Percentiles rank a stretch among this genome's conserved stretches.
Conservation (phyloP, 768 basidiomycete species). For the Cubamyces sp. region DNA sequence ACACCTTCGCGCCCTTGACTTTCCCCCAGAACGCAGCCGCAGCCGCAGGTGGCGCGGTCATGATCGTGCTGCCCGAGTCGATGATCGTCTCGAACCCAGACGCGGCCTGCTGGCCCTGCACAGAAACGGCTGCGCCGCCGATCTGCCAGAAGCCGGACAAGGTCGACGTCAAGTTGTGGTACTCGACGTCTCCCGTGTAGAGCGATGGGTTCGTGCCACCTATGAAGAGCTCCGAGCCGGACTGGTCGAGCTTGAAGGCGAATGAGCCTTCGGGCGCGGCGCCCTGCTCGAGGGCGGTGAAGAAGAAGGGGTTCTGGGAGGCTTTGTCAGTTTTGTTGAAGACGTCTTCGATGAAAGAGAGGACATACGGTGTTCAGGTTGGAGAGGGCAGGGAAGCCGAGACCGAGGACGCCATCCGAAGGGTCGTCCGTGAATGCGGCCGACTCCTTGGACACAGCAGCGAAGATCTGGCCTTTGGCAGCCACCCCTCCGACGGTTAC, state of each 20-base stretch:
- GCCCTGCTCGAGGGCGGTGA: slow-evolving; percentile 46
- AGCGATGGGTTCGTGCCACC: slow-evolving; percentile 53
- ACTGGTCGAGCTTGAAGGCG: slow-evolving; percentile 49
- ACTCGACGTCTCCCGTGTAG: slow-evolving; percentile 48
- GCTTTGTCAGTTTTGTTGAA: slow-evolving; percentile 18
- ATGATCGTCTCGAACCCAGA: slow-evolving; percentile 28
- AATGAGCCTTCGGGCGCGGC: slow-evolving; percentile 44
- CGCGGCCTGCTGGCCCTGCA: slow-evolving; percentile 26
- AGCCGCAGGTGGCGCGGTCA: slow-evolving; percentile 29
- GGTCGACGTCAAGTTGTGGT: slow-evolving; percentile 24
- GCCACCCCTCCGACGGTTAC: slow-evolving; percentile 29
- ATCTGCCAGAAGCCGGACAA: slow-evolving; percentile 35
- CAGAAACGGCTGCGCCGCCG: slow-evolving; percentile 29
- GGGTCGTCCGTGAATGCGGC: slow-evolving; percentile 33
- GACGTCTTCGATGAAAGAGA: background rate
- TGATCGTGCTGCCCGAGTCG: slow-evolving; percentile 36
- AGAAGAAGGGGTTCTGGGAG: slow-evolving; percentile 34
- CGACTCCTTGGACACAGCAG: slow-evolving; percentile 47
- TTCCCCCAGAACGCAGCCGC: slow-evolving; percentile 33
- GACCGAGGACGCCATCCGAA: slow-evolving; percentile 48
- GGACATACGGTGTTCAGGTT: slow-evolving; percentile 16
- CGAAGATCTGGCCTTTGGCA: slow-evolving; percentile 47
- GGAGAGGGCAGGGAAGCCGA: slow-evolving; percentile 36
- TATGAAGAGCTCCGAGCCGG: slow-evolving; percentile 55
- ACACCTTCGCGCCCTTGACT: slow-evolving; percentile 33